phyloP scores from a whole-genome alignment of 2,329 filamentous ascomycete genomes.

The Penicillium oxalicum region DNA sequence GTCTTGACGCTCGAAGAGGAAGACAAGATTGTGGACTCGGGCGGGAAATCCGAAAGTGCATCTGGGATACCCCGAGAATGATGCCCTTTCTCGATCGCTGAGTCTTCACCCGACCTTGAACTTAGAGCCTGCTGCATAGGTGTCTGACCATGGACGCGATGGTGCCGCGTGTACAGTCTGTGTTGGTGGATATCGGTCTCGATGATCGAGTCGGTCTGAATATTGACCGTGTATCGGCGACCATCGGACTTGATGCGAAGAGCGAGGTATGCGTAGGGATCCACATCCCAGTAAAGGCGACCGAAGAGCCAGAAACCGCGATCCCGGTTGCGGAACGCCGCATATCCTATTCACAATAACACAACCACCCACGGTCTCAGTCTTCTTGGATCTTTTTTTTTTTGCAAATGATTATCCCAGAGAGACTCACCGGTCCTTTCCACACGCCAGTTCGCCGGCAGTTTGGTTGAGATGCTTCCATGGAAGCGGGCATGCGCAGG shows the following conservation, averaged over 20 bases:
- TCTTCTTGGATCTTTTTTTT: neutral
- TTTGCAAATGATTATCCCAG: neutral
- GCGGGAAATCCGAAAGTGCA: slow-evolving; percentile 35
- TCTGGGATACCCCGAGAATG: slow-evolving; percentile 29
- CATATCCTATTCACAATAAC: slow-evolving; percentile 62
- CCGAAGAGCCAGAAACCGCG: slow-evolving; percentile 76
- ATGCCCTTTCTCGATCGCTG: slow-evolving; percentile 18
- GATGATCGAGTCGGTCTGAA: slow-evolving; percentile 90
- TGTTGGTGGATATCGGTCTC: slow-evolving; percentile 97
- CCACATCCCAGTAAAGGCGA: slow-evolving; percentile 78
- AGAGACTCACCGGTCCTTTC: slow-evolving; percentile 34
- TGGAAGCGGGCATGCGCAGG: slow-evolving; percentile 73
- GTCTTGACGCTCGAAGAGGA: slow-evolving; percentile 37
- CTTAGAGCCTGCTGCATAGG: slow-evolving; percentile 13
- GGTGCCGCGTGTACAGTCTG: slow-evolving; percentile 57
- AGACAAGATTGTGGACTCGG: slow-evolving; percentile 31
- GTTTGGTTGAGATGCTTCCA: slow-evolving; percentile 77
- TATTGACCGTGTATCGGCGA: slow-evolving; percentile 85
- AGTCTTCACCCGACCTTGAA: slow-evolving; percentile 15
- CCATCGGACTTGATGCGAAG: slow-evolving; percentile 86
- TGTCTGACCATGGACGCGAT: slow-evolving; percentile 25
- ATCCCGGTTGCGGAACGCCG: slow-evolving; percentile 81
- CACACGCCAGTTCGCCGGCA: slow-evolving; percentile 59
- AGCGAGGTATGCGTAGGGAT: slow-evolving; percentile 80
- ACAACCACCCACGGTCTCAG: slow-evolving; percentile 1